These are phyloP conservation scores for Coemansia asiatica DNA, from an alignment of 192 early-diverging fungal species.

Conservation along the genomic window DNA sequence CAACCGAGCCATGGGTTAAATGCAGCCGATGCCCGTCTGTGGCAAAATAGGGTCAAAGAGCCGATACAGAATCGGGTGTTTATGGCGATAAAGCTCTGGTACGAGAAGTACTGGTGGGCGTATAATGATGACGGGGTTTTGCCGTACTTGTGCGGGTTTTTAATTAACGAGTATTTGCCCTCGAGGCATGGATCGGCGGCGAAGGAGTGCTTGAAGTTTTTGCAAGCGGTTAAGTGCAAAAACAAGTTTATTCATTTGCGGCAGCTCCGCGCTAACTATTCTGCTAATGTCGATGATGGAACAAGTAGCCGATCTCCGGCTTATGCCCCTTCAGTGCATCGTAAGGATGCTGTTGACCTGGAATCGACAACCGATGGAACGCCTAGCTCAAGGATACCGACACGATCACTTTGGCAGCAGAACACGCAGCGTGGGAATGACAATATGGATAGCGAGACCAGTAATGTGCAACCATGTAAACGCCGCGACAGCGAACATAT, in stretches of 20 bases:
- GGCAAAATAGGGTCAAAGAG: constrained; percentile 61
- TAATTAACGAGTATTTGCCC: constrained; percentile 36
- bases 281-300: not conserved
- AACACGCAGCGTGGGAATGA: no score
- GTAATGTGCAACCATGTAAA: not conserved
- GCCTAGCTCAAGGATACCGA: not conserved
- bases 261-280: not conserved
- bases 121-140: constrained; percentile 49
- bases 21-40: constrained; percentile 57
- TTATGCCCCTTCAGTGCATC: no score
- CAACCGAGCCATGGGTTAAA: constrained; percentile 56
- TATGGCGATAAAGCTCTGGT: constrained; percentile 79
- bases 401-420: not conserved
- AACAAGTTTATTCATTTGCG: constrained; percentile 16
- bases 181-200: constrained; percentile 17
- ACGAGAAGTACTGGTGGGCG: constrained; percentile 69
- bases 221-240: constrained; percentile 22
- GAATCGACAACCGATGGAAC: not conserved
- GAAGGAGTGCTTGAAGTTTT: constrained; percentile 37
- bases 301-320: not conserved
- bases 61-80: constrained; percentile 75
- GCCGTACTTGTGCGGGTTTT: constrained; percentile 31
- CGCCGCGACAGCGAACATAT: not conserved
- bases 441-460: not conserved
- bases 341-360: no score